A percentile compares a stretch with the other conserved stretches of the same genome.
Conservation (phyloP, 192 early-diverging fungal species). For the Gryganskiella cystojenkinii region DNA sequence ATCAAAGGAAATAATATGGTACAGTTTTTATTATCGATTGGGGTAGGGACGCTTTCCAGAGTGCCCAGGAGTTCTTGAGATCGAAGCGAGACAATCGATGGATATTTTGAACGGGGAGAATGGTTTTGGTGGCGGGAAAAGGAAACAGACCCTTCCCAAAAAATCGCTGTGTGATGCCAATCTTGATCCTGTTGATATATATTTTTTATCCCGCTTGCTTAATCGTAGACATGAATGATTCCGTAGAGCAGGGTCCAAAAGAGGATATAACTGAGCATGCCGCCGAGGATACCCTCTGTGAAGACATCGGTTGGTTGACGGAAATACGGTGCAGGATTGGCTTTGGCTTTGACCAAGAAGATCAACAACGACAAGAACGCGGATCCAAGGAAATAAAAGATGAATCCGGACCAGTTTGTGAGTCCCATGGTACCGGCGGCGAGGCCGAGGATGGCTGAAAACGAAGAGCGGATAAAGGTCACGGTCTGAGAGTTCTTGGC, state of each 20-base stretch:
- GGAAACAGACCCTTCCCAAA: no score
- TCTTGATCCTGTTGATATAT: no score
- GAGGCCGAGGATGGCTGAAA: conserved; percentile 80
- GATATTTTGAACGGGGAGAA: no score
- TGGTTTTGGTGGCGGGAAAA: background rate
- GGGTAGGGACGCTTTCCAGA: no score
- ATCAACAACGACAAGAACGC: conserved; percentile 69
- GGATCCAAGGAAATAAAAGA: conserved; percentile 82
- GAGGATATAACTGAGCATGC: conserved; percentile 74
- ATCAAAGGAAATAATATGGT: no score
- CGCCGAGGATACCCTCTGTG: conserved; percentile 67
- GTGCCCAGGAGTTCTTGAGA: no score
- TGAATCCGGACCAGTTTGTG: conserved; percentile 84
- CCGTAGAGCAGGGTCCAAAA: conserved; percentile 86
- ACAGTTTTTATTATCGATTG: no score
- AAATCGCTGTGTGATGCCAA: no score
- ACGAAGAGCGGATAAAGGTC: conserved; percentile 73
- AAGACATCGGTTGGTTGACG: conserved; percentile 58
- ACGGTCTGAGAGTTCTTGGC: conserved; percentile 70
- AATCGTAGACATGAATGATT: conserved; percentile 83
- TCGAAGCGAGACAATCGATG: no score
- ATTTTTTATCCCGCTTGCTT: conserved; percentile 27
- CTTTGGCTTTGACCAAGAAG: conserved; percentile 67
- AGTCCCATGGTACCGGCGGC: conserved; percentile 92
- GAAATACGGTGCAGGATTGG: conserved; percentile 69